Evolutionary conservation across 1,284 basidiomycete species (phyloP).

Genomic region (Athelia sp.): DNA sequence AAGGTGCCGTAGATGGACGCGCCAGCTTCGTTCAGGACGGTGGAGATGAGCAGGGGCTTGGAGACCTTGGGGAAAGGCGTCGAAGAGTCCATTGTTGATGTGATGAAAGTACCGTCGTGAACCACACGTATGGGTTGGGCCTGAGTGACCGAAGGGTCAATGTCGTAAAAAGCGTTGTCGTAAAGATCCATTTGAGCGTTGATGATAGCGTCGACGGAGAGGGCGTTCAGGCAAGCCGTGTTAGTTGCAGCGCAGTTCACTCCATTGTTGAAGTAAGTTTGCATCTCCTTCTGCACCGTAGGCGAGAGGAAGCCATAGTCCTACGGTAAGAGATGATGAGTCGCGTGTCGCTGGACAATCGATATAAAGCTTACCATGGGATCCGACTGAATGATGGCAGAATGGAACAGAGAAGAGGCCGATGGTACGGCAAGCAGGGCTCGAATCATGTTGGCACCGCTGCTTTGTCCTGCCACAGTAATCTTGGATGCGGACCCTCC

Average conservation of each 20-base stretch:
- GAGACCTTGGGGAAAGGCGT: constrained; percentile 46
- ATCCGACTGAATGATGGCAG: constrained; percentile 79
- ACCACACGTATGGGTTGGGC: constrained; percentile 61
- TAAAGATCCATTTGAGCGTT: constrained; percentile 38
- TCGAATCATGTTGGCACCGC: constrained; percentile 79
- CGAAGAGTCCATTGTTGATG: constrained; percentile 52
- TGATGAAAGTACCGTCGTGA: constrained; percentile 54
- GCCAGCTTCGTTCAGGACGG: constrained; percentile 67
- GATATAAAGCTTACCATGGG: constrained; percentile 59
- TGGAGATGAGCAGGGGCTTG: constrained; percentile 68
- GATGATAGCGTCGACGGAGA: constrained; percentile 51
- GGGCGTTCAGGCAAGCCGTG: constrained; percentile 43
- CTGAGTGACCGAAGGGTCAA: constrained; percentile 49
- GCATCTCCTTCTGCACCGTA: constrained; percentile 49
- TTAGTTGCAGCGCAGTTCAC: constrained; percentile 44
- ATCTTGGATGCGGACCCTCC: constrained; percentile 65
- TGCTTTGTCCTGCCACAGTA: constrained; percentile 85
- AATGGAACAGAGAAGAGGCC: constrained; percentile 62
- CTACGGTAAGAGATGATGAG: constrained; percentile 31
- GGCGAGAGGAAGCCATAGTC: constrained; percentile 67
- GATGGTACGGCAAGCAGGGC: constrained; percentile 66
- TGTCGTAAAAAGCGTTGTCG: constrained; percentile 24
- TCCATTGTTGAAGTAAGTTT: constrained; percentile 44
- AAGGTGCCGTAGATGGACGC: constrained; percentile 47
- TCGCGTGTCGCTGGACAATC: background rate